These are phyloP conservation scores for Solanum sejunctum DNA, from an alignment of 257 asterid species.

Conservation along the genomic window DNA sequence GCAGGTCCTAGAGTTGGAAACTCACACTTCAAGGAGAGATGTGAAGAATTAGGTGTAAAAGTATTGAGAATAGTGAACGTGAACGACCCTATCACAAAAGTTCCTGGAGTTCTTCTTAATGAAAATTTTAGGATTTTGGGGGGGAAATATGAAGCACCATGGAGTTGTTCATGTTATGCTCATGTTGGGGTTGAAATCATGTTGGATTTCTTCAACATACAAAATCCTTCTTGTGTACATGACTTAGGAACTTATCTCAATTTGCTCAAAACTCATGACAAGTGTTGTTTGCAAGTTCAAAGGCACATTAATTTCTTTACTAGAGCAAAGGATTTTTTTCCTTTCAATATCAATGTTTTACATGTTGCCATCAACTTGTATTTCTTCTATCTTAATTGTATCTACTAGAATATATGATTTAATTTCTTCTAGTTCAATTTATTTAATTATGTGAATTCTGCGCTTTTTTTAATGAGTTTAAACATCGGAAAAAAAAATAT, in stretches of 20 bases:
- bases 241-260: constrained; percentile 44
- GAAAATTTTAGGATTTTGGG: constrained; percentile 39
- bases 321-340: too few species aligned
- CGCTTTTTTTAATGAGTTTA: too few species aligned
- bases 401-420: too few species aligned
- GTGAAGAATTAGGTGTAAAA: constrained; percentile 52
- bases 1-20: constrained; percentile 77
- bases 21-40: constrained; percentile 42
- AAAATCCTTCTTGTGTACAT: constrained; percentile 56
- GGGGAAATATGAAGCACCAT: constrained; percentile 22
- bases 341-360: too few species aligned
- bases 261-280: constrained; percentile 22
- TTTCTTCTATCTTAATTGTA: too few species aligned
- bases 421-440: too few species aligned
- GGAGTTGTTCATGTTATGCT: constrained; percentile 45
- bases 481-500: too few species aligned
- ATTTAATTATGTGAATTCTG: too few species aligned
- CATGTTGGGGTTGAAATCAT: constrained; percentile 56
- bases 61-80: constrained; percentile 46
- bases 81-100: constrained; percentile 54
- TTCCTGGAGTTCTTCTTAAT: constrained; percentile 59
- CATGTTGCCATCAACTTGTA: too few species aligned
- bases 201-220: constrained; percentile 45
- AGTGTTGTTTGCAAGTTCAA: too few species aligned
- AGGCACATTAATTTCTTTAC: too few species aligned